Evolutionary conservation across 768 basidiomycete genomes (phyloP), one percentile per base, ranked within the genome.

Genomic region (Scleroderma citrinum): DNA sequence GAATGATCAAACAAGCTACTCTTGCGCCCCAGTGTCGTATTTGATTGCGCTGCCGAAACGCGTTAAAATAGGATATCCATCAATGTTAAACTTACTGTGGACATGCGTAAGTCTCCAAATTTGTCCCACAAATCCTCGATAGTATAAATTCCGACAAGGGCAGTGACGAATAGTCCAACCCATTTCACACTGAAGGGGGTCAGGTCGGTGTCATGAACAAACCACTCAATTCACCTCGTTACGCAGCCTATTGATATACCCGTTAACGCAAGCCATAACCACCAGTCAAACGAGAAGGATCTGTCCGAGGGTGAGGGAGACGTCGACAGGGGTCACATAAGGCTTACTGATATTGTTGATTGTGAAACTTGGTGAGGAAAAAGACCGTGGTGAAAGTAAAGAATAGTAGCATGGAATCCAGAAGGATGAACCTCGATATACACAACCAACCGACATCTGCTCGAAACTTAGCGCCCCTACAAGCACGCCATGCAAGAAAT

Each of bases 121-220:
- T 97, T 98, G 38, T 94, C 86, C 95, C 95, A 99, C 7, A 99
- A 80, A 60, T 99, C 96, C 67, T 98, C 94, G 49, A 97, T 81
- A 0, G 96, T 98, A 69, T 99, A 98, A 2, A 96, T 68, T 21
- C 96, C 96, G 34, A 98, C 92, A 44, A 98, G 73, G 7, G 92
- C 87, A 2, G 92, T 98, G 45, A 92, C 91, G 64, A 99, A 99
- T 11, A 96, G 73, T 32, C 96, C 96, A 44, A 99, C 81, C 85
- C 91, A 85, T 71, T 99, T 99, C 54, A 99, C 86, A 57, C 94
- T 96, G 60, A 32, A 29, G 3, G 49, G 34, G 42, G 40, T 54
- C 29, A 47, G 29, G 5, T 7, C 23, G 35, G 16, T 44, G 11
- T n/a, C 14, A 11, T 21, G 17, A 29, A 38, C 7, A 20, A 55